phyloP scores from a whole-genome alignment of 2,329 filamentous ascomycete species.

The Fusarium sp. region DNA sequence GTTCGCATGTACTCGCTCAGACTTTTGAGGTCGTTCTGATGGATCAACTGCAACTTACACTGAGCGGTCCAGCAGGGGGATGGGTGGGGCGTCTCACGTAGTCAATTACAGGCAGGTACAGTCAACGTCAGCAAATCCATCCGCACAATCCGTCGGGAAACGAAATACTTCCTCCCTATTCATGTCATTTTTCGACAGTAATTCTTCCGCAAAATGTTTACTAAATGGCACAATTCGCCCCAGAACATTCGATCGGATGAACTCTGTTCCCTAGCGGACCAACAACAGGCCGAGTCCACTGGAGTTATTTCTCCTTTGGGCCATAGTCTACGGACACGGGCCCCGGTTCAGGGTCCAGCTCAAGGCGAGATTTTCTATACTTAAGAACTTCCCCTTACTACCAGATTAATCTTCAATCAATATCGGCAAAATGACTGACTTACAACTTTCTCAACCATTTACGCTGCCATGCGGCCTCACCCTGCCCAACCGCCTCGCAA shows the following conservation, averaged over 20 bases:
- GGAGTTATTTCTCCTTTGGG: conserved; percentile 21
- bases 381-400: background rate
- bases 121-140: background rate
- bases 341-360: conserved; percentile 4
- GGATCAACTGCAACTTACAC: too few relatives aligned
- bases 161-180: background rate
- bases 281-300: conserved; percentile 24
- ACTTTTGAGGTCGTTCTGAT: too few relatives aligned
- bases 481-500: conserved; percentile 65
- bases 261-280: conserved; percentile 12
- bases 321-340: conserved; percentile 18
- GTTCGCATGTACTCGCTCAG: too few relatives aligned
- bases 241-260: conserved; percentile 1
- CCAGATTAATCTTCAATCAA: too few relatives aligned
- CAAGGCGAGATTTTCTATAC: conserved; percentile 7
- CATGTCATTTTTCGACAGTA: background rate
- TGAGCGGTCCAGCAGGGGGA: too few relatives aligned
- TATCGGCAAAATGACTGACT: conserved; percentile 17
- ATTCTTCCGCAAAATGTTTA: background rate
- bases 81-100: background rate
- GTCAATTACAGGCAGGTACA: background rate
- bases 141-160: background rate
- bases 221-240: background rate
- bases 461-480: conserved; percentile 67
- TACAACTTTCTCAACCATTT: conserved; percentile 52